Percentiles rank a stretch among this genome's conserved stretches.
These are phyloP conservation scores for Tolypocladium ophioglossoides DNA, from an alignment of 2,329 filamentous ascomycete species.

Conservation along the genomic window DNA sequence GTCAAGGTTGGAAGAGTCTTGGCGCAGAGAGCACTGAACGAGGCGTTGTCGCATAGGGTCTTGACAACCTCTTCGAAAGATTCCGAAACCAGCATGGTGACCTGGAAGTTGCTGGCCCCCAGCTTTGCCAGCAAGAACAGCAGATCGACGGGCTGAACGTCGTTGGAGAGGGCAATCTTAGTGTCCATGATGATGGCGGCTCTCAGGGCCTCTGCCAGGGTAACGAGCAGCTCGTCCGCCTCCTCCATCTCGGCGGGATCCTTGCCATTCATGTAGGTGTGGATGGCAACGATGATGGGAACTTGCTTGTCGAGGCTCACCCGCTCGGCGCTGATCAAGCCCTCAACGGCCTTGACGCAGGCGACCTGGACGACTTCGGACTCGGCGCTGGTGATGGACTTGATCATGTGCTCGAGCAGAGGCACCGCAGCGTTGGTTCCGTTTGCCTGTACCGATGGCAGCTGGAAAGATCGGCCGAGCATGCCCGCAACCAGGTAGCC, in stretches of 20 bases:
- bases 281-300: conserved; percentile 50
- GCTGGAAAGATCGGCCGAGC: conserved; percentile 58
- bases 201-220: conserved; percentile 75
- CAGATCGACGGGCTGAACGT: conserved; percentile 65
- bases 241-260: conserved; percentile 78
- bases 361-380: conserved; percentile 88
- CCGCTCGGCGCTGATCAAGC: conserved; percentile 44
- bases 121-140: conserved; percentile 85
- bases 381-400: conserved; percentile 62
- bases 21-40: conserved; percentile 68
- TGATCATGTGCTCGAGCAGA: conserved; percentile 63
- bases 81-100: conserved; percentile 79
- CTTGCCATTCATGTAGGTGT: conserved; percentile 66
- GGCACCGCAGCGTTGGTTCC: conserved; percentile 8
- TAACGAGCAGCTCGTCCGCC: conserved; percentile 84
- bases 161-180: conserved; percentile 58
- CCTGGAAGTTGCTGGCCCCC: conserved; percentile 82
- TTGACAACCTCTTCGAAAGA: conserved; percentile 81
- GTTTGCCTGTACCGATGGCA: conserved; percentile 34
- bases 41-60: conserved; percentile 53
- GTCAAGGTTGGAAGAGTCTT: conserved; percentile 83
- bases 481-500: conserved; percentile 80
- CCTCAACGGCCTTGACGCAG: conserved; percentile 77
- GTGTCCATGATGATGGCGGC: conserved; percentile 75
- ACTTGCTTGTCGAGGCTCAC: conserved; percentile 46